Base-by-base conservation (phyloP, 2,329 filamentous ascomycete species). In the Ophiostoma sp. region DNA sequence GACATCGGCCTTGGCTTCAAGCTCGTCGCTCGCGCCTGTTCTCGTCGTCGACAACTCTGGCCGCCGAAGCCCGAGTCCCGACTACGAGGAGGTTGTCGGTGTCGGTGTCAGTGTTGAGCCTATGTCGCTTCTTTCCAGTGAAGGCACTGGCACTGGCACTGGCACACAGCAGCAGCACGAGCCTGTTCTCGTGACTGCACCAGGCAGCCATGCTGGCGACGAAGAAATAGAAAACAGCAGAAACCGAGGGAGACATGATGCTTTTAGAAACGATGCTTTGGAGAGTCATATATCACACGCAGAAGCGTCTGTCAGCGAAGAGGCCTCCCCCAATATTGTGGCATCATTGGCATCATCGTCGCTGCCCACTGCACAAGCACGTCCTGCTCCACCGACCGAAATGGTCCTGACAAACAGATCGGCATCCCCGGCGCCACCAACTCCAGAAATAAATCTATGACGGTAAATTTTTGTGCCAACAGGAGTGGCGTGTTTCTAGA, bases 31-130 rank as follows among this genome's bases (percentile, higher is more conserved):
- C 3, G 28, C 39, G 36, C 64, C 39, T 22, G 61, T 36, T 12
- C 11, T 3, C 15, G 55, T 31, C 55, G 25, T 8, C n/a, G 36
- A 50, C 45, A 50, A 33, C 28, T 69, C 64, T n/a, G 64, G 64
- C 15, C 64, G 64, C n/a, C 42, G 45, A 31, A 69, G 66, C 48
- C 66, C 66, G 11, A 69, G 66, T 31, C 66, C 66, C 28, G 66
- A 69, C 31, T 69, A 69, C 19, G 66, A 69, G 9, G 48, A 52
- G 7, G 66, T 39, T 3, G 66, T 70, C 31, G 50, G 68, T 11
- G 50, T 55, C 3, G 68, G 55, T 7, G 66, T 70, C 31, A 33
- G 68, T 11, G 50, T 70, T 8, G 68, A 70, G 19, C 68, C 68
- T 11, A n/a, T 57, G 15, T 70, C 68, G 11, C 68, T 59, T 15